A percentile compares a stretch with the other conserved stretches of the same genome.
Conservation (phyloP, 1,284 basidiomycete genomes). For the Thelephora terrestris region DNA sequence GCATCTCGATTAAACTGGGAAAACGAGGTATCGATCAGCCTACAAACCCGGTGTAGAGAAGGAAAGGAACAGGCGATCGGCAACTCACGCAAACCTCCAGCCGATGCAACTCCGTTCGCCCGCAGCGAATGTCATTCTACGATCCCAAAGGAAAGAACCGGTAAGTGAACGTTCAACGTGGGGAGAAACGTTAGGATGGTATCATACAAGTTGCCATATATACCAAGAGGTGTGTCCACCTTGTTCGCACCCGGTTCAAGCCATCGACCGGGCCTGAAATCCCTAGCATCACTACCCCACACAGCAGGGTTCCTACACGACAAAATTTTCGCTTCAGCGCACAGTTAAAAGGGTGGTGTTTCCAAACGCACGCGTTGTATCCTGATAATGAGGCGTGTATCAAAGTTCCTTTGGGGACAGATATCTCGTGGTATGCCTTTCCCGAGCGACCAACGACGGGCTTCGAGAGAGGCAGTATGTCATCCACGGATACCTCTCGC, state of each 20-base stretch:
- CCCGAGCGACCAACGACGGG: conserved; percentile 18
- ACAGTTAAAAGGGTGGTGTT: neutral
- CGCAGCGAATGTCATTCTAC: neutral
- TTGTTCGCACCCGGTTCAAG: conserved; percentile 31
- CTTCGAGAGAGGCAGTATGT: conserved; percentile 22
- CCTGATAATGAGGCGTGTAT: conserved; percentile 25
- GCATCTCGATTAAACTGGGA: too few species aligned
- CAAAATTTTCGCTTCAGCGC: neutral
- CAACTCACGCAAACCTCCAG: too few species aligned
- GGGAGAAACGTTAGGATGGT: neutral
- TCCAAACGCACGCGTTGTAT: conserved; percentile 27
- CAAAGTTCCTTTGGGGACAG: conserved; percentile 24
- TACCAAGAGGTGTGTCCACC: conserved; percentile 34
- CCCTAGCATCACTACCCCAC: conserved; percentile 42
- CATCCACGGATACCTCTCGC: conserved; percentile 18
- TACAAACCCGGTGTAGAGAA: too few species aligned
- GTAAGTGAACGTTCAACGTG: neutral
- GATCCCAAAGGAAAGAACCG: too few species aligned
- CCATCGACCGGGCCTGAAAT: conserved; percentile 45
- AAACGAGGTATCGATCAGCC: too few species aligned
- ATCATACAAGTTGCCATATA: conserved; percentile 41
- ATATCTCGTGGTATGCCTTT: conserved; percentile 23
- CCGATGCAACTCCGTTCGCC: too few species aligned
- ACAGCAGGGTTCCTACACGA: conserved; percentile 29
- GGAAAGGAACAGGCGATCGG: too few species aligned